phyloP scores from a whole-genome alignment of 306 rosid species.

The Oxytropis ochrocephala region DNA sequence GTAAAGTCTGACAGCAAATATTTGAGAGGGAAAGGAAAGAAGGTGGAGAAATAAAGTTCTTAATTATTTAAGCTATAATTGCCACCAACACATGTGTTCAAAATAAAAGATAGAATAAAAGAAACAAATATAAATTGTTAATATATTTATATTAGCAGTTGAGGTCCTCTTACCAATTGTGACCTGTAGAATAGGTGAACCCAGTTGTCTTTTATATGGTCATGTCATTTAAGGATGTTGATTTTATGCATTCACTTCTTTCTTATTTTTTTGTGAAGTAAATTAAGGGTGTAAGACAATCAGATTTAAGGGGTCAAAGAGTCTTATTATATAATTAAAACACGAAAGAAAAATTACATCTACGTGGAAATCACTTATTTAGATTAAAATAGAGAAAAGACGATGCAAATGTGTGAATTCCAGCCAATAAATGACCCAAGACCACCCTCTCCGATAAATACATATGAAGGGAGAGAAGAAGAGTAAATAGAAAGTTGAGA shows the following conservation, averaged over 20 bases:
- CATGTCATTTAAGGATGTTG: background rate
- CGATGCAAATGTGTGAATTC: background rate
- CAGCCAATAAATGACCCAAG: no score
- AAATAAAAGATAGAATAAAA: background rate
- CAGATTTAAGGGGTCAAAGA: no score
- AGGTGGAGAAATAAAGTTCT: slow-evolving; percentile 1
- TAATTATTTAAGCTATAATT: background rate
- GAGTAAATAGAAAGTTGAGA: no score
- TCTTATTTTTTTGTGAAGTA: no score
- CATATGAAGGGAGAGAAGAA: no score
- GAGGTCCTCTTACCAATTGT: background rate
- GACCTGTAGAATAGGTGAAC: background rate
- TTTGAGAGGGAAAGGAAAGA: slow-evolving; percentile 4
- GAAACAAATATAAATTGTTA: background rate
- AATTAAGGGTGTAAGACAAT: no score
- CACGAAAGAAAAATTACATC: no score
- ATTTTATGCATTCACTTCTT: no score
- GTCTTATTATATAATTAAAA: no score
- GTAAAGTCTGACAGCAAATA: slow-evolving; percentile 26
- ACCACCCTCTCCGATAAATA: no score
- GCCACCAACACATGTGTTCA: background rate
- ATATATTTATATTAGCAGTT: background rate
- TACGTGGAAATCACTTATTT: no score
- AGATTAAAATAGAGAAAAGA: no score
- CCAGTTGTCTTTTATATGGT: background rate